Percentiles rank a stretch among this genome's conserved stretches.
phyloP scores from a whole-genome alignment of 2,329 filamentous ascomycete species.

The Trichoderma sp. region DNA sequence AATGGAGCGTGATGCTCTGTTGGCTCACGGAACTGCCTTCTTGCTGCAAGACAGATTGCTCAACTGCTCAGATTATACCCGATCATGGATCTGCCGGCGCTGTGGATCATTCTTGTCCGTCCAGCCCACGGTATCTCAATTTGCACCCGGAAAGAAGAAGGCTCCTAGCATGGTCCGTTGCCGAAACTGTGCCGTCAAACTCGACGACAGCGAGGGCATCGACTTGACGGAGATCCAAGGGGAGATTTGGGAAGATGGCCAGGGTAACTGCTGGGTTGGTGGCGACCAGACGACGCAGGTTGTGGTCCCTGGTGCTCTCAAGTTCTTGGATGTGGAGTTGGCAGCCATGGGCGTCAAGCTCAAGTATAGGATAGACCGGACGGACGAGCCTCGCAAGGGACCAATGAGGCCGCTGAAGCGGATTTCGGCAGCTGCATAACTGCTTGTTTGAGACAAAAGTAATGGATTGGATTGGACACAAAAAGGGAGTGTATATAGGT shows the following conservation, averaged over 20 bases:
- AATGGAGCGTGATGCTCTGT: constrained; percentile 94
- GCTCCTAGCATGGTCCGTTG: constrained; percentile 71
- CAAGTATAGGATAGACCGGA: constrained; percentile 68
- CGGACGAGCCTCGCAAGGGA: constrained; percentile 61
- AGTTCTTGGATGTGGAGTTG: constrained; percentile 90
- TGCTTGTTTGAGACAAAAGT: neutral
- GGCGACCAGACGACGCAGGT: constrained; percentile 89
- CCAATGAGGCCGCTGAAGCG: constrained; percentile 41
- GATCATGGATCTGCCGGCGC: constrained; percentile 81
- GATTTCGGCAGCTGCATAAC: constrained; percentile 12
- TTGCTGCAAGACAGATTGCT: constrained; percentile 90
- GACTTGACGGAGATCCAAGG: constrained; percentile 57
- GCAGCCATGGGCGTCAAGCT: constrained; percentile 95
- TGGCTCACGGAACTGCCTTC: constrained; percentile 94
- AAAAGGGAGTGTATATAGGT: constrained; percentile 16
- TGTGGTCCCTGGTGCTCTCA: constrained; percentile 86
- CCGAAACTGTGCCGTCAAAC: constrained; percentile 66
- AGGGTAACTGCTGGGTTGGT: constrained; percentile 78
- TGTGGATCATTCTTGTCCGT: constrained; percentile 91
- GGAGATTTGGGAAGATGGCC: constrained; percentile 90
- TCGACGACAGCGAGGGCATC: constrained; percentile 56
- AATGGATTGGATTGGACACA: neutral
- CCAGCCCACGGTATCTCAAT: constrained; percentile 70
- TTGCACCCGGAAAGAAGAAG: constrained; percentile 58
- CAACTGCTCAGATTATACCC: constrained; percentile 93